Percentiles rank a stretch among this genome's conserved stretches.
Evolutionary conservation across 176 grass and related monocot genomes (phyloP).

Genomic region (Calamus simplicifolius): DNA sequence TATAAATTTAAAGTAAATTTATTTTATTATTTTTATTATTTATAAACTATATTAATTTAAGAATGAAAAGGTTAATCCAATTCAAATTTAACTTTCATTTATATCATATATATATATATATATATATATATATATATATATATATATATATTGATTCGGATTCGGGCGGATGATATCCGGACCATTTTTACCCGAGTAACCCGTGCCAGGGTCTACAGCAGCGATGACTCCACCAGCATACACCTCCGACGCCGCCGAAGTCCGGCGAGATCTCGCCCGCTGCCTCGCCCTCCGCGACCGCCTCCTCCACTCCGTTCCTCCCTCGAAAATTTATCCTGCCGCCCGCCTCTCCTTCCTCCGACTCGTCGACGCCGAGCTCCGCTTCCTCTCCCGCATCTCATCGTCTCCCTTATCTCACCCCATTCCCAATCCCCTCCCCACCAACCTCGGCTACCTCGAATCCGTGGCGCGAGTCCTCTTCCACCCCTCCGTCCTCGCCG

Average conservation of each 20-base stretch:
- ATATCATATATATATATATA: too few species aligned
- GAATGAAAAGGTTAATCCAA: too few species aligned
- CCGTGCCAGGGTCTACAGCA: too few species aligned
- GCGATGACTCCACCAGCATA: neutral
- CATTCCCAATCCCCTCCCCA: slow-evolving; percentile 33
- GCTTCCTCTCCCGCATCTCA: slow-evolving; percentile 38
- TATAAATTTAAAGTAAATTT: too few species aligned
- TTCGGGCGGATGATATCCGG: too few species aligned
- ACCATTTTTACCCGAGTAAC: too few species aligned
- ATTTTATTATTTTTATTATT: too few species aligned
- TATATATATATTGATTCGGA: too few species aligned
- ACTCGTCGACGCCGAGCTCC: slow-evolving; percentile 59
- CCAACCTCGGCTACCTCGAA: slow-evolving; percentile 71
- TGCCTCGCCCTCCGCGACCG: slow-evolving; percentile 44
- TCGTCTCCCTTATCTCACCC: neutral
- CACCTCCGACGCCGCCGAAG: slow-evolving; percentile 20
- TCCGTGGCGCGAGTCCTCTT: slow-evolving; percentile 59
- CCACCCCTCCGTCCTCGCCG: slow-evolving; percentile 51
- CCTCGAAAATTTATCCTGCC: slow-evolving; percentile 6
- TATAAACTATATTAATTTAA: too few species aligned
- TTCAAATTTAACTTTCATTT: too few species aligned
- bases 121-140: too few species aligned
- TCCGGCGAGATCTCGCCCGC: slow-evolving; percentile 12
- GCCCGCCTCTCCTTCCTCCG: slow-evolving; percentile 36
- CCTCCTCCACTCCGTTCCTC: slow-evolving; percentile 29